A percentile compares a stretch with the other conserved stretches of the same genome.
phyloP scores from a whole-genome alignment of 2,329 filamentous ascomycete genomes.

The Ophiocordyceps unilateralis region DNA sequence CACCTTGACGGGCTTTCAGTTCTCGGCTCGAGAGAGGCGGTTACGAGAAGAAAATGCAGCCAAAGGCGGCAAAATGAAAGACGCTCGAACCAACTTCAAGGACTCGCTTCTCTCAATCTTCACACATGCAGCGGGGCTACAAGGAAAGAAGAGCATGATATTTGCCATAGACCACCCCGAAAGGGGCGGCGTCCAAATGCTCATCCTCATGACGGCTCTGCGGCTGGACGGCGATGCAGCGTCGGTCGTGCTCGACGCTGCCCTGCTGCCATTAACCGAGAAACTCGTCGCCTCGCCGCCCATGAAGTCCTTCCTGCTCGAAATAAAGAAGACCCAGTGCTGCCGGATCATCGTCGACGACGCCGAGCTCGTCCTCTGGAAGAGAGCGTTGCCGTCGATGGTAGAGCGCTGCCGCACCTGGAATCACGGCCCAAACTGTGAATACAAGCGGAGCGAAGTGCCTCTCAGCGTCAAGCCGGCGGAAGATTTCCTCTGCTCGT shows the following conservation, averaged over 20 bases:
- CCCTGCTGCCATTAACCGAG: constrained; percentile 24
- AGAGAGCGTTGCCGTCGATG: constrained; percentile 22
- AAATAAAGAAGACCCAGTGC: constrained; percentile 18
- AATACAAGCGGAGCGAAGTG: constrained; percentile 20
- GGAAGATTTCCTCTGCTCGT: constrained; percentile 24
- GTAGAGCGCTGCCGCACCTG: constrained; percentile 32
- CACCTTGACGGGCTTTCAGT: constrained; percentile 20
- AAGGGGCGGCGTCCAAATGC: constrained; percentile 21
- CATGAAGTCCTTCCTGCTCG: constrained; percentile 20
- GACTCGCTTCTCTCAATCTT: constrained; percentile 30
- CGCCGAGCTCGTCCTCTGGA: constrained; percentile 40
- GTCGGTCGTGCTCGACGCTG: constrained; percentile 28
- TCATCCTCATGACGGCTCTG: constrained; percentile 19
- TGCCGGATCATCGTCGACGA: constrained; percentile 26
- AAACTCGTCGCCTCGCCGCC: constrained; percentile 13
- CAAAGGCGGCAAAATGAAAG: constrained; percentile 8
- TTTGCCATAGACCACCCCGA: constrained; percentile 22
- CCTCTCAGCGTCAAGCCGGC: constrained; percentile 21
- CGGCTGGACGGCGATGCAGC: constrained; percentile 24
- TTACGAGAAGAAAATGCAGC: constrained; percentile 13
- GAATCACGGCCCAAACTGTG: constrained; percentile 22
- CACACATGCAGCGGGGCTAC: constrained; percentile 25
- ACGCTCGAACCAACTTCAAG: constrained; percentile 27
- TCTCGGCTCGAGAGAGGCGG: constrained; percentile 22
- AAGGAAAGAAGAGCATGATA: constrained; percentile 24